These are phyloP conservation scores for Leishmania braziliensis DNA, from an alignment of 208 protist species.

Conservation along the genomic window DNA sequence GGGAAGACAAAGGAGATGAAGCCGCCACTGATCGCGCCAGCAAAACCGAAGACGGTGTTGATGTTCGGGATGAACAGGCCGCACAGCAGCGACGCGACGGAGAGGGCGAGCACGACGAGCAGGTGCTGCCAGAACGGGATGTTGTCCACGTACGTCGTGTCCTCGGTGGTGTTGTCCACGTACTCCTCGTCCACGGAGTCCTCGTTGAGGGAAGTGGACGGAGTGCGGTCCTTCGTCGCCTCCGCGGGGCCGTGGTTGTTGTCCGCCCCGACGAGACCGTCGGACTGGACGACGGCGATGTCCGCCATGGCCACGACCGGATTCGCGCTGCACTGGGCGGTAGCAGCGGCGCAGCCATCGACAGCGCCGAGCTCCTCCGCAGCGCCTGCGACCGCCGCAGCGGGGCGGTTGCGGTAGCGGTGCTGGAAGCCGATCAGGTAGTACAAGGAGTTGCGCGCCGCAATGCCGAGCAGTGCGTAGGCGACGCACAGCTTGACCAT, in stretches of 20 bases:
- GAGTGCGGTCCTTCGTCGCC: not conserved
- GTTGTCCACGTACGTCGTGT: conserved; percentile 45
- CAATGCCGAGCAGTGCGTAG: conserved; percentile 32
- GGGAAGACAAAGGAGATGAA: conserved; percentile 62
- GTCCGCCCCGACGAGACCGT: not conserved
- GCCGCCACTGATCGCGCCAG: conserved; percentile 55
- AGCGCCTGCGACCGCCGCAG: not conserved
- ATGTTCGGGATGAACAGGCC: conserved; percentile 24
- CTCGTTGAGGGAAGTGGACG: not conserved
- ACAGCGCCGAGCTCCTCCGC: not conserved
- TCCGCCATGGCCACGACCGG: not conserved
- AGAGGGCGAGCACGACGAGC: conserved; percentile 33
- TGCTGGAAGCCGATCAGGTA: conserved; percentile 48
- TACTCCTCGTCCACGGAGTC: conserved; percentile 4
- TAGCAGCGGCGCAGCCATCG: not conserved
- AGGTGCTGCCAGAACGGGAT: conserved; percentile 46
- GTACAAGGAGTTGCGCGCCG: conserved; percentile 57
- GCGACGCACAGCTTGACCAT: no score
- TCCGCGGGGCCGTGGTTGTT: not conserved
- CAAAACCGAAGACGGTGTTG: conserved; percentile 53
- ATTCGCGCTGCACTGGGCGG: not conserved
- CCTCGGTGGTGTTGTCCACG: conserved; percentile 18
- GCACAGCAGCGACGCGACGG: conserved; percentile 41
- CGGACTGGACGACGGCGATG: not conserved
- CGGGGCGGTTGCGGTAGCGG: conserved; percentile 27